Evolutionary conservation across 352 stramenopile species (phyloP).

Genomic region (Pythium insidiosum): DNA sequence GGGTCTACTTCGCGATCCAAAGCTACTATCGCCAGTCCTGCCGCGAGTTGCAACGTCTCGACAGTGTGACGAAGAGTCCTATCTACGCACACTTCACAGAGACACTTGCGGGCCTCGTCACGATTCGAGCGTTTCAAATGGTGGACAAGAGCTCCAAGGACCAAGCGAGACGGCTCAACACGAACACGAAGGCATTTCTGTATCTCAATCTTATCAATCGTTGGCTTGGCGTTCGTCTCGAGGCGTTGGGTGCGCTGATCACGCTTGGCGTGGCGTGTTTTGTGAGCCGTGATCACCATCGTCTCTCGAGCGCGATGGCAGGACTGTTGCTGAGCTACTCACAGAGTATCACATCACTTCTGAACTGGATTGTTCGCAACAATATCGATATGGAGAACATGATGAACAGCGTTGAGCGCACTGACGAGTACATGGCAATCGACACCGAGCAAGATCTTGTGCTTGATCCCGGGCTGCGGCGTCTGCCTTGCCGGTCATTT

Average conservation of each 20-base stretch:
- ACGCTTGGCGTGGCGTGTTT: constrained; percentile 87
- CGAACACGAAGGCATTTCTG: constrained; percentile 85
- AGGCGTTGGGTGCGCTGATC: constrained; percentile 81
- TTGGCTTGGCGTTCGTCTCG: constrained; percentile 94
- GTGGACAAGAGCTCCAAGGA: constrained; percentile 20
- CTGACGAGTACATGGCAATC: constrained; percentile 38
- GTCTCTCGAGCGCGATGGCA: constrained; percentile 68
- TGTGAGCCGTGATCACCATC: constrained; percentile 46
- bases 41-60: constrained; percentile 56
- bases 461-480: background rate
- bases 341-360: constrained; percentile 83
- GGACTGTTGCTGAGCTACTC: constrained; percentile 94
- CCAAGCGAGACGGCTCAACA: constrained; percentile 40
- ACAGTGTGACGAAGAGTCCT: constrained; percentile 62
- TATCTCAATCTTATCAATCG: constrained; percentile 89
- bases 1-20: constrained; percentile 58
- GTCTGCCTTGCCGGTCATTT: background rate
- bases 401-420: constrained; percentile 91
- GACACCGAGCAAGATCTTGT: constrained; percentile 27
- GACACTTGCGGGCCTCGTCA: constrained; percentile 69
- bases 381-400: constrained; percentile 92
- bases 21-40: constrained; percentile 59
- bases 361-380: constrained; percentile 95
- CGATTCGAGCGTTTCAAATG: constrained; percentile 64
- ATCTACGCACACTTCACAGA: constrained; percentile 92